Evolutionary conservation across 176 grass and related monocot species (phyloP).

Genomic region (Avena atlantica): DNA sequence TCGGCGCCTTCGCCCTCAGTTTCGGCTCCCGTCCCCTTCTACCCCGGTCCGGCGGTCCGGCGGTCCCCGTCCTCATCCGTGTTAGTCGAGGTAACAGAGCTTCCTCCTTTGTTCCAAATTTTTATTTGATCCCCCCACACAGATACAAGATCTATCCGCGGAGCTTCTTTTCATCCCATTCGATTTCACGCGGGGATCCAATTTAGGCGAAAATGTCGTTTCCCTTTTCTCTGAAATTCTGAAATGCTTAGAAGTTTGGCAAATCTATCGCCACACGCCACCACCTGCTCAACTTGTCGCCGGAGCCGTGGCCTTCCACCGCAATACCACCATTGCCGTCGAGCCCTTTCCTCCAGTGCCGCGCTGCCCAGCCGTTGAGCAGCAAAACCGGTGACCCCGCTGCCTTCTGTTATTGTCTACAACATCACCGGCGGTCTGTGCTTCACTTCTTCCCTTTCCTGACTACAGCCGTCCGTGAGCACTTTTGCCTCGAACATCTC

Average conservation of each 20-base stretch:
- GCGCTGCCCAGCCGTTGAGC: neutral
- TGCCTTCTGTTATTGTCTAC: neutral
- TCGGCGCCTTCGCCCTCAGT: neutral
- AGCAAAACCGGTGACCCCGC: neutral
- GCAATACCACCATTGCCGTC: neutral
- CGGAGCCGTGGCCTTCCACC: conserved; percentile 9
- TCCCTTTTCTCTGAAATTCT: neutral
- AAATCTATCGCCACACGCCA: neutral
- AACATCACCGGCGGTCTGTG: neutral
- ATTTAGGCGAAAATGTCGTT: neutral
- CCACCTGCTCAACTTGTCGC: neutral
- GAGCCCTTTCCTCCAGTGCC: neutral
- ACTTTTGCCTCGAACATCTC: conserved; percentile 11
- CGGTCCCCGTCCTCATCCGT: neutral
- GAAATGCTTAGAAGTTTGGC: neutral
- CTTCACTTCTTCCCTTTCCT: neutral
- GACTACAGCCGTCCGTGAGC: neutral
- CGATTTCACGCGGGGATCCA: neutral
- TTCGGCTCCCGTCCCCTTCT: neutral
- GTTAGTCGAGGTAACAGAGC: conserved; percentile 16
- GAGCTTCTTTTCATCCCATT: conserved; percentile 4
- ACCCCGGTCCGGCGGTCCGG: neutral
- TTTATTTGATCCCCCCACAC: neutral
- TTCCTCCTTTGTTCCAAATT: neutral
- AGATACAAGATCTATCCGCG: neutral